A percentile compares a stretch with the other conserved stretches of the same genome.
phyloP scores from a whole-genome alignment of 192 early-diverging fungal genomes.

The Coemansia sp. region DNA sequence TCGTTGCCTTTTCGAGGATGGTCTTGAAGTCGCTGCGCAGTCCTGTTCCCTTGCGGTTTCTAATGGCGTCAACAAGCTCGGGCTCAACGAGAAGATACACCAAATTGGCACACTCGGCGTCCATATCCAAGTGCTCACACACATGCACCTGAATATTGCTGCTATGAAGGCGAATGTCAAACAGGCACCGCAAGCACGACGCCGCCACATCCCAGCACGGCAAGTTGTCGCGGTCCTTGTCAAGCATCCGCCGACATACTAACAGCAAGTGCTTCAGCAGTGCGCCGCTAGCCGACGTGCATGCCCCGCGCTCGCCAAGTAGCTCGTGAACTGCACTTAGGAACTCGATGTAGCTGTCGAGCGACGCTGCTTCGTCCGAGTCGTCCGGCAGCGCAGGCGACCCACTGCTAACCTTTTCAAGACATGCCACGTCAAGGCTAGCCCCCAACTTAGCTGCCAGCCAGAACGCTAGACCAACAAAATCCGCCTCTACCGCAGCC shows the following conservation, averaged over 20 bases:
- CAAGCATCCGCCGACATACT: conserved; percentile 9
- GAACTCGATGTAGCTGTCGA: conserved; percentile 9
- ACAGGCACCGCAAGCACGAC: conserved; percentile 41
- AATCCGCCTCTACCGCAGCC: conserved; percentile 17
- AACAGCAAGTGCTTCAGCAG: conserved; percentile 32
- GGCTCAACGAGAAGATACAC: conserved; percentile 40
- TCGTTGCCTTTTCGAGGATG: conserved; percentile 31
- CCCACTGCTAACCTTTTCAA: background rate
- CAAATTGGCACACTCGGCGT: conserved; percentile 22
- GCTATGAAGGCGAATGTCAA: conserved; percentile 45
- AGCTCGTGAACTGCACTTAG: conserved; percentile 22
- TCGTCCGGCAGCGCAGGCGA: background rate
- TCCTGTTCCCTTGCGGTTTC: conserved; percentile 33
- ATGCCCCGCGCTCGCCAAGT: conserved; percentile 47
- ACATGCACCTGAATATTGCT: conserved; percentile 19
- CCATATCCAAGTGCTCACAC: conserved; percentile 41
- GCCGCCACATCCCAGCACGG: conserved; percentile 25
- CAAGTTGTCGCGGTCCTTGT: background rate
- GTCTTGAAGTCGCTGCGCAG: conserved; percentile 49
- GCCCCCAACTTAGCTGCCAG: conserved; percentile 22
- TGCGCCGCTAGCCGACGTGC: conserved; percentile 39
- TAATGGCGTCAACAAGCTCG: conserved; percentile 34
- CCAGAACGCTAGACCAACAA: conserved; percentile 34
- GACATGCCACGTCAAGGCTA: background rate
- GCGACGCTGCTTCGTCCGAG: conserved; percentile 2